phyloP scores from a whole-genome alignment of 495 filamentous ascomycete genomes.

The Talaromyces thailandensis region DNA sequence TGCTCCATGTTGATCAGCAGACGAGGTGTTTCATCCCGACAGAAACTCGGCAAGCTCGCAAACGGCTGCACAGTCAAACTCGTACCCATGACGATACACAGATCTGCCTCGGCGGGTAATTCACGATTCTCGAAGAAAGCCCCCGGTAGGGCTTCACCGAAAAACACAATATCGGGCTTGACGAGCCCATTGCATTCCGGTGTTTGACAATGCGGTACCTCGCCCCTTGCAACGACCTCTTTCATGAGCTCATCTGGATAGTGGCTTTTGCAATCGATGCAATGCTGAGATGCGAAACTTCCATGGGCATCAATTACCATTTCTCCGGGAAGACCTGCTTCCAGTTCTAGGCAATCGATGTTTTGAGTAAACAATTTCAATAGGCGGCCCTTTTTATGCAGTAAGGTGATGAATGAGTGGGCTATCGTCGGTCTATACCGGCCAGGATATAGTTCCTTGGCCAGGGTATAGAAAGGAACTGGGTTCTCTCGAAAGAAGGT shows the following conservation, averaged over 20 bases:
- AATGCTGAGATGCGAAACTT: constrained; percentile 81
- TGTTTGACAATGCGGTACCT: constrained; percentile 57
- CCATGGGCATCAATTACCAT: constrained; percentile 91
- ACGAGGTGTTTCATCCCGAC: constrained; percentile 54
- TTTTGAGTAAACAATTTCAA: constrained; percentile 93
- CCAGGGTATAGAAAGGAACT: constrained; percentile 82
- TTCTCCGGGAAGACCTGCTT: constrained; percentile 72
- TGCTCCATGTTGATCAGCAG: constrained; percentile 80
- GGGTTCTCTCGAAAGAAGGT: constrained; percentile 78
- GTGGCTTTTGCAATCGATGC: constrained; percentile 71
- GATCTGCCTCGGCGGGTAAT: constrained; percentile 56
- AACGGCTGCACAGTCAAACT: constrained; percentile 87
- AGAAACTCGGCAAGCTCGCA: constrained; percentile 62
- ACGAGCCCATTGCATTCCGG: constrained; percentile 67
- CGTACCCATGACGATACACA: constrained; percentile 86
- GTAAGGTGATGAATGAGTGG: constrained; percentile 67
- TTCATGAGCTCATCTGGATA: constrained; percentile 71
- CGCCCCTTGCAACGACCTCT: constrained; percentile 46
- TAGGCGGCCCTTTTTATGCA: constrained; percentile 68
- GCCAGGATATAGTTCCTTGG: constrained; percentile 88
- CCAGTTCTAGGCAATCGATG: constrained; percentile 88
- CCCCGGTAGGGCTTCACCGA: constrained; percentile 75
- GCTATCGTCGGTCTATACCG: constrained; percentile 78
- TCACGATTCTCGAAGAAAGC: constrained; percentile 53
- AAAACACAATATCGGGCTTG: constrained; percentile 97